Evolutionary conservation across 768 basidiomycete species (phyloP).

Genomic region (Epithele typhae): DNA sequence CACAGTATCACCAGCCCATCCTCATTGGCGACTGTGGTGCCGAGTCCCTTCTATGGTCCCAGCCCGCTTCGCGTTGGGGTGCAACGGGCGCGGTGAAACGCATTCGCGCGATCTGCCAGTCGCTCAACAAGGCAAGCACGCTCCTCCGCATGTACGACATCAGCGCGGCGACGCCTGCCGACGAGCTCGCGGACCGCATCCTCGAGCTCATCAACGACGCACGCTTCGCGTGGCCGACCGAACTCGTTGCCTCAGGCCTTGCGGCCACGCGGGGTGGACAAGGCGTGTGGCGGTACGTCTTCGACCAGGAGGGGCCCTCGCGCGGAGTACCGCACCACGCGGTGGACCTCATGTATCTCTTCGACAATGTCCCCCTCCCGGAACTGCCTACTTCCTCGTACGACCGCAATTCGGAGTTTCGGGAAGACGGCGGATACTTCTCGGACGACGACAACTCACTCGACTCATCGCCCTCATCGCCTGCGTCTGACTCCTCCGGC

Average conservation of each 20-base stretch:
- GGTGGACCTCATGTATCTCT: conserved; percentile 72
- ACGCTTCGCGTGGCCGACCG: conserved; percentile 73
- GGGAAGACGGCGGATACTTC: conserved; percentile 29
- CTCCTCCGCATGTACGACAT: conserved; percentile 74
- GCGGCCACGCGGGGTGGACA: conserved; percentile 47
- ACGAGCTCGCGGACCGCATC: conserved; percentile 63
- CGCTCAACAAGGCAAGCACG: conserved; percentile 53
- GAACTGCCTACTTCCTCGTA: conserved; percentile 16
- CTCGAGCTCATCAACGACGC: conserved; percentile 75
- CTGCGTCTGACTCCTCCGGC: conserved; percentile 14
- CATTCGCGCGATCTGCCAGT: conserved; percentile 72
- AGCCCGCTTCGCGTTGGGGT: conserved; percentile 59
- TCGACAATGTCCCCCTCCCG: conserved; percentile 67
- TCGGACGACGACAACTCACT: conserved; percentile 26
- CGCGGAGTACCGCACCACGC: conserved; percentile 64
- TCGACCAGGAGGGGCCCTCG: conserved; percentile 74
- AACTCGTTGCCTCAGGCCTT: conserved; percentile 52
- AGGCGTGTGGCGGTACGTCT: conserved; percentile 77
- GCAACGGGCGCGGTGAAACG: conserved; percentile 57
- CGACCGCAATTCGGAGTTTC: conserved; percentile 10
- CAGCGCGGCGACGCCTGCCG: conserved; percentile 50
- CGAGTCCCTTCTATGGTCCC: conserved; percentile 62
- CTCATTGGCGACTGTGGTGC: conserved; percentile 71
- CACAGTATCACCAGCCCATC: conserved; percentile 49
- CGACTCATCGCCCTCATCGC: background rate